Evolutionary conservation across 805 yeast genomes (phyloP).

Genomic region (Candida lessepsii): DNA sequence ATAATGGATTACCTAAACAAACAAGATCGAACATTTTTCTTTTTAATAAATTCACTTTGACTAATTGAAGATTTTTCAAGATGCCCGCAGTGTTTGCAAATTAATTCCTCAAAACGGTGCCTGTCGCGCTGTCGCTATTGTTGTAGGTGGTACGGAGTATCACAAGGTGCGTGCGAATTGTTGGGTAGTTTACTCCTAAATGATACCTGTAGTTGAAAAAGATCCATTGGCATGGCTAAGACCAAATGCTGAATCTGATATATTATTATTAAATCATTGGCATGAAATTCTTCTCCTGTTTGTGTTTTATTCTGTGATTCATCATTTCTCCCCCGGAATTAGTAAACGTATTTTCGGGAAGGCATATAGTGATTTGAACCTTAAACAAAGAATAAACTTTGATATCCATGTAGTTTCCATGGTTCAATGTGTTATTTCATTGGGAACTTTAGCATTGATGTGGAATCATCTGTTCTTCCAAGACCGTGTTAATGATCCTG

Average conservation of each 20-base stretch:
- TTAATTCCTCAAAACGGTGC: not conserved
- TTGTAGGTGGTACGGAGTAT: no score
- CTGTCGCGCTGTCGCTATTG: not conserved
- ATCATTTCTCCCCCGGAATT: conserved; percentile 51
- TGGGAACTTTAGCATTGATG: conserved; percentile 60
- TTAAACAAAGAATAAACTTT: conserved; percentile 62
- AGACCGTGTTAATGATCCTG: conserved; percentile 41
- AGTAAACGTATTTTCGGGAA: conserved; percentile 51
- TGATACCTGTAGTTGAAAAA: conserved; percentile 11
- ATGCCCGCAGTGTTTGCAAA: not conserved
- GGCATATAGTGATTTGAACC: conserved; percentile 48
- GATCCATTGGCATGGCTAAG: conserved; percentile 50
- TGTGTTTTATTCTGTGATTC: conserved; percentile 56
- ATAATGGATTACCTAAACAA: conserved; percentile 89
- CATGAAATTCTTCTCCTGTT: conserved; percentile 72
- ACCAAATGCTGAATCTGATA: conserved; percentile 42
- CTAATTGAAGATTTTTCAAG: not conserved
- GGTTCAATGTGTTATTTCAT: conserved; percentile 73
- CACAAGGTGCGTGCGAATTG: not conserved
- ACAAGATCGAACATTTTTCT: conserved; percentile 61
- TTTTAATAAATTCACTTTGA: conserved; percentile 1
- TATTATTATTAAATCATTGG: conserved; percentile 52
- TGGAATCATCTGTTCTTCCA: conserved; percentile 52
- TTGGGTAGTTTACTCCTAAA: conserved; percentile 1
- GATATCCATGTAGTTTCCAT: conserved; percentile 90